phyloP scores from a whole-genome alignment of 768 basidiomycete species.

The Tylopilus sp. region DNA sequence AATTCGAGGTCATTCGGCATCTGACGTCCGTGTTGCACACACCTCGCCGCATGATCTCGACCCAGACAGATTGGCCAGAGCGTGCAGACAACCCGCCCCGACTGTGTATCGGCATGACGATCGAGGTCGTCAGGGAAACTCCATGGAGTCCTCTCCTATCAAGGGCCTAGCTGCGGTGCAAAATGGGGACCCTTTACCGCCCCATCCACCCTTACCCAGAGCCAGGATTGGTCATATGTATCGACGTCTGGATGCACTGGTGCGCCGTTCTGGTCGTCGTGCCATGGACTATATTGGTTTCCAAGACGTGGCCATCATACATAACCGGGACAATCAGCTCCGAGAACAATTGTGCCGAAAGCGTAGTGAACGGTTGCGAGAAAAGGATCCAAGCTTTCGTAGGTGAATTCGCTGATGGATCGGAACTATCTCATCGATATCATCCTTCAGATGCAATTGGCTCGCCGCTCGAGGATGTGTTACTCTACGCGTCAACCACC shows the following conservation, averaged over 20 bases:
- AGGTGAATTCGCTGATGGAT: slow-evolving; percentile 7
- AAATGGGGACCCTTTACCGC: background rate
- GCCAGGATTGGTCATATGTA: slow-evolving; percentile 21
- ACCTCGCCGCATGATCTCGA: slow-evolving; percentile 29
- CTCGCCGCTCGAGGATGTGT: slow-evolving; percentile 32
- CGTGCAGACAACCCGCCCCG: slow-evolving; percentile 23
- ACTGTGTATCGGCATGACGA: slow-evolving; percentile 9
- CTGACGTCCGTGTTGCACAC: slow-evolving; percentile 18
- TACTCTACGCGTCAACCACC: slow-evolving; percentile 31
- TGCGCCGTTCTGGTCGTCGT: slow-evolving; percentile 17
- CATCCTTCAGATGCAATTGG: slow-evolving; percentile 34
- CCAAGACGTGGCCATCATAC: slow-evolving; percentile 20
- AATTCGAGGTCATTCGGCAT: slow-evolving; percentile 20
- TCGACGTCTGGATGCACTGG: slow-evolving; percentile 24
- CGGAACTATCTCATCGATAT: background rate
- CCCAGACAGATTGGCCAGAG: slow-evolving; percentile 27
- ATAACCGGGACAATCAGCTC: slow-evolving; percentile 19
- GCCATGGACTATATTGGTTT: slow-evolving; percentile 28
- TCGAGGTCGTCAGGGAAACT: background rate
- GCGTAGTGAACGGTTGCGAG: slow-evolving; percentile 14
- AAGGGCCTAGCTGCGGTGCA: background rate
- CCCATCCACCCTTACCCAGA: slow-evolving; percentile 17
- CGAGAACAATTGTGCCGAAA: slow-evolving; percentile 24
- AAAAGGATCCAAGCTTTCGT: slow-evolving; percentile 26
- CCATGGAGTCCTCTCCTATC: background rate